A percentile compares a stretch with the other conserved stretches of the same genome.
Evolutionary conservation across 164 flowering plant genomes (phyloP).

Genomic region (Vitis amurensis): DNA sequence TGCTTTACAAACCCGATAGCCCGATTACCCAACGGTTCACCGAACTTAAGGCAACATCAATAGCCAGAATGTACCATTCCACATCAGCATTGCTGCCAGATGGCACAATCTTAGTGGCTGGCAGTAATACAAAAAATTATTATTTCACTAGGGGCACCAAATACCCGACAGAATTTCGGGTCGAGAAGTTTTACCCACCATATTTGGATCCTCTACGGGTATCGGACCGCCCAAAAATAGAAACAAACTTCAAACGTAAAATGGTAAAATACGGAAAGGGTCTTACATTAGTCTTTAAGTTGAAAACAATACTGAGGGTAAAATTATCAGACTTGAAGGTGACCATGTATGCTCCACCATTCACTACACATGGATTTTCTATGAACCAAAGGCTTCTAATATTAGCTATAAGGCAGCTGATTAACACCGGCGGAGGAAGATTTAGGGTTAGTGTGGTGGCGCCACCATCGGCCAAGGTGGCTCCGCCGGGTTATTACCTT

Average conservation of each 20-base stretch:
- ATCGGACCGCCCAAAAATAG: background rate
- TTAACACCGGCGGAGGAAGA: background rate
- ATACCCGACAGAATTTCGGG: conserved; percentile 60
- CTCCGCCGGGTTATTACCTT: conserved; percentile 56
- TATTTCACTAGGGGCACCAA: conserved; percentile 32
- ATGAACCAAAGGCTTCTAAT: conserved; percentile 50
- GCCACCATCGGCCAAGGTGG: conserved; percentile 33
- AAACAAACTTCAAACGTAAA: background rate
- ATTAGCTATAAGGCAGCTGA: conserved; percentile 8
- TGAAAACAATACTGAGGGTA: background rate
- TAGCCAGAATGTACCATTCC: conserved; percentile 74
- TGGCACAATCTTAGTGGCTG: conserved; percentile 58
- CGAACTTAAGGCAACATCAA: conserved; percentile 23
- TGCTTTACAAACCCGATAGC: conserved; percentile 17
- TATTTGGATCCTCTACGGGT: conserved; percentile 48
- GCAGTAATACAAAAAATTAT: conserved; percentile 47
- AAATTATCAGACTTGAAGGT: conserved; percentile 26
- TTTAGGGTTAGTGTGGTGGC: conserved; percentile 18
- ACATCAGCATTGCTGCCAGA: conserved; percentile 45
- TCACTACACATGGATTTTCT: conserved; percentile 67
- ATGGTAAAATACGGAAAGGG: conserved; percentile 23
- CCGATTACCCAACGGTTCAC: conserved; percentile 30
- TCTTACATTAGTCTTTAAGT: conserved; percentile 19
- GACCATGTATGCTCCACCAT: conserved; percentile 56
- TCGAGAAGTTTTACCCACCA: conserved; percentile 63